These are phyloP conservation scores for Nectriaceae sp. DNA, from an alignment of 2,329 filamentous ascomycete genomes.

Conservation along the genomic window DNA sequence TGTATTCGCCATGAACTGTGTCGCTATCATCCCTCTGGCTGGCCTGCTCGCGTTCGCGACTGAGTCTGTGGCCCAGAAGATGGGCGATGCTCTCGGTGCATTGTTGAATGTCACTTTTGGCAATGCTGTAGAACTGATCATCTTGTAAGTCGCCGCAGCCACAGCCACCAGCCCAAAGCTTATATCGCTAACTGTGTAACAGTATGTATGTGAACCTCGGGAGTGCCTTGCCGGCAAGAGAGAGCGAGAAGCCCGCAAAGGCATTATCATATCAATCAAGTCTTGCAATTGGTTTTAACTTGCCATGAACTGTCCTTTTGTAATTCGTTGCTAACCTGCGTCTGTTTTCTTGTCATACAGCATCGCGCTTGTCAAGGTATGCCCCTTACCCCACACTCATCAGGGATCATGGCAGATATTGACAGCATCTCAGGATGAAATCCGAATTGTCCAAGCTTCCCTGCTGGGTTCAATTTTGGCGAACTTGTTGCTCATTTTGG, in stretches of 20 bases:
- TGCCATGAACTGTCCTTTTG: not conserved
- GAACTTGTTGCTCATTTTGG: slow-evolving; percentile 84
- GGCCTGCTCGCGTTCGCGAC: slow-evolving; percentile 73
- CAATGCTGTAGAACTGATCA: slow-evolving; percentile 79
- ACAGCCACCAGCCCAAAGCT: not conserved
- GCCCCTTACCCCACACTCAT: not conserved
- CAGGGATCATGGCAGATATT: not conserved
- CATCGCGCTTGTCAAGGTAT: slow-evolving; percentile 71
- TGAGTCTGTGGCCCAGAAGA: slow-evolving; percentile 70
- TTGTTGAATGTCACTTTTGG: slow-evolving; percentile 78
- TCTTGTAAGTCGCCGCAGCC: slow-evolving; percentile 55
- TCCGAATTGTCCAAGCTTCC: slow-evolving; percentile 89
- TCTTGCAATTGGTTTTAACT: slow-evolving; percentile 18
- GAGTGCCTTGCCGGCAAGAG: slow-evolving; percentile 9
- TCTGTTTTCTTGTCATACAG: slow-evolving; percentile 43
- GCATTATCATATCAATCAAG: slow-evolving; percentile 17
- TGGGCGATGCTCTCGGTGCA: slow-evolving; percentile 73
- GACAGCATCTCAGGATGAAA: slow-evolving; percentile 60
- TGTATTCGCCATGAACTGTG: slow-evolving; percentile 72
- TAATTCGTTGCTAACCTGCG: slow-evolving; percentile 14
- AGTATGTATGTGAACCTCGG: slow-evolving; percentile 53
- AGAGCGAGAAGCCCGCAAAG: slow-evolving; percentile 12
- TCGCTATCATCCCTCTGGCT: slow-evolving; percentile 75
- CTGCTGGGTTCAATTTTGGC: slow-evolving; percentile 87
- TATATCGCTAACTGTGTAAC: slow-evolving; percentile 12